These are phyloP conservation scores for Corymbia calophylla DNA, from an alignment of 441 rosid genomes.

Conservation along the genomic window DNA sequence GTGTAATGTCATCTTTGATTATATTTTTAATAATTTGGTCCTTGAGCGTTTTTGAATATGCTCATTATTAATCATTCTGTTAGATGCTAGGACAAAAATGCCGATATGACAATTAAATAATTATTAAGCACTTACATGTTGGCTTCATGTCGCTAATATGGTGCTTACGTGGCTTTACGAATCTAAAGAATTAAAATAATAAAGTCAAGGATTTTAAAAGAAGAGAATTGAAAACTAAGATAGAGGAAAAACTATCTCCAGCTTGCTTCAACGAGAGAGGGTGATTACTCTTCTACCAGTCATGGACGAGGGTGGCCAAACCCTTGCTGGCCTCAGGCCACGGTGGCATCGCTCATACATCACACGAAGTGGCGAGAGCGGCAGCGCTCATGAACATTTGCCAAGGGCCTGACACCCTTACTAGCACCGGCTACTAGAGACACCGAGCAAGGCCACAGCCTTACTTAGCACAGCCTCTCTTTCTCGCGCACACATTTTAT, in stretches of 20 bases:
- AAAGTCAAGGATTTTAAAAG: too few species aligned
- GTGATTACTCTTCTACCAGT: neutral
- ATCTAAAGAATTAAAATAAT: too few species aligned
- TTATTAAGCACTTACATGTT: neutral
- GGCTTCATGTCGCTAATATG: neutral
- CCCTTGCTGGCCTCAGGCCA: neutral
- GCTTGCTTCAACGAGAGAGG: neutral
- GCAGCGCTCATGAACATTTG: neutral
- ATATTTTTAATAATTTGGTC: neutral
- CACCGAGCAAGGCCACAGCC: neutral
- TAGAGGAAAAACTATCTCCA: neutral
- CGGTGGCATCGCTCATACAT: neutral
- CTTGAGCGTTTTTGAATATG: neutral
- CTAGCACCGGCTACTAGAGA: neutral
- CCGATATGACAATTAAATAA: neutral
- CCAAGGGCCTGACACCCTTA: neutral
- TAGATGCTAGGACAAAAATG: neutral
- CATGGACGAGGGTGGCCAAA: neutral
- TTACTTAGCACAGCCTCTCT: neutral
- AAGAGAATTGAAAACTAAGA: too few species aligned
- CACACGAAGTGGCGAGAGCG: neutral
- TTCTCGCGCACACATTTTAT: neutral
- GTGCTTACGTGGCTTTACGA: neutral
- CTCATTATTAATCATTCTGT: neutral
- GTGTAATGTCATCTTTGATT: neutral